Conservation (phyloP, 352 stramenopile genomes). For the Aphanomyces euteiches region DNA sequence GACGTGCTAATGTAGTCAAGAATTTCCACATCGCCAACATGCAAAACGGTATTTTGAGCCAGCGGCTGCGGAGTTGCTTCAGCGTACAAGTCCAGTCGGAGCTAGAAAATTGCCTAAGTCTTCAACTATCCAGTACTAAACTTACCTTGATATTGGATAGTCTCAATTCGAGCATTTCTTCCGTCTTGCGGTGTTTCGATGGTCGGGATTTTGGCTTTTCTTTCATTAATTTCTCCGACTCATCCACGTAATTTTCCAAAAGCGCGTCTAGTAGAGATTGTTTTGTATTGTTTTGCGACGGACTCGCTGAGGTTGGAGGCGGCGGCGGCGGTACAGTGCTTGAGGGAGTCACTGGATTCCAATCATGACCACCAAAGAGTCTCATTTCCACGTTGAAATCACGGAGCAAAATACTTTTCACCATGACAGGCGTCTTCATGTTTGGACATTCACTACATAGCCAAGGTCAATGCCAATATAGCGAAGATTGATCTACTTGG, state of each 20-base stretch:
- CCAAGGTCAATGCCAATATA: conserved; percentile 32
- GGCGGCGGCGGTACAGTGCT: background rate
- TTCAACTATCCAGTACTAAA: background rate
- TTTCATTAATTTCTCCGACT: conserved; percentile 9
- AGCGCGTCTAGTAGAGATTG: conserved; percentile 75
- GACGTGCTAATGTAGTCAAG: conserved; percentile 88
- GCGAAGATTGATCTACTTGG: conserved; percentile 59
- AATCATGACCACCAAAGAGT: conserved; percentile 84
- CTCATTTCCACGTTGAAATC: conserved; percentile 87
- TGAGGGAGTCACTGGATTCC: conserved; percentile 31
- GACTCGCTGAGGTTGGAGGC: background rate
- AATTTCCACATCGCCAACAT: conserved; percentile 76
- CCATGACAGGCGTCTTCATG: conserved; percentile 49
- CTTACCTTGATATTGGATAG: conserved; percentile 57
- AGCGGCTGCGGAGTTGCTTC: conserved; percentile 67
- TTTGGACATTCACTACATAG: conserved; percentile 21
- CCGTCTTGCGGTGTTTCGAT: conserved; percentile 55
- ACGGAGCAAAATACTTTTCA: conserved; percentile 75
- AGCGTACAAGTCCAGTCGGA: conserved; percentile 82
- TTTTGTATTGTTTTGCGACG: conserved; percentile 37
- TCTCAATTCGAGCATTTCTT: conserved; percentile 85
- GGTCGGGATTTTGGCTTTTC: conserved; percentile 15
- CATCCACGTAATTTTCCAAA: conserved; percentile 74
- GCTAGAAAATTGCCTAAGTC: conserved; percentile 33
- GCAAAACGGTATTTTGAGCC: conserved; percentile 68